These are phyloP conservation scores for Colletotrichum gloeosporioides DNA, from an alignment of 2,329 filamentous ascomycete species.

Conservation along the genomic window DNA sequence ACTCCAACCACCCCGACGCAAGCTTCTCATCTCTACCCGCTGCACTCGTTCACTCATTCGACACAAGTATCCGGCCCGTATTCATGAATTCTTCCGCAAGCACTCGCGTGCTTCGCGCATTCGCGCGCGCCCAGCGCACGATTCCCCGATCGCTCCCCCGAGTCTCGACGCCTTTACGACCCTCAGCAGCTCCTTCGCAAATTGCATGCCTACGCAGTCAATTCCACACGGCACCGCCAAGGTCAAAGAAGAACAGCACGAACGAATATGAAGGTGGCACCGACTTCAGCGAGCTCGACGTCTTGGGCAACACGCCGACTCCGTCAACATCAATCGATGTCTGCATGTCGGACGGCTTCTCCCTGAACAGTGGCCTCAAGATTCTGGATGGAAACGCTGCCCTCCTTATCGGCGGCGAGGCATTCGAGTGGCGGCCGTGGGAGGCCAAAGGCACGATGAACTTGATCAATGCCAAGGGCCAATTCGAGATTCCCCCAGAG, in stretches of 20 bases:
- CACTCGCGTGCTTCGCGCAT: constrained; percentile 7
- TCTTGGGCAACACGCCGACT: constrained; percentile 75
- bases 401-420: constrained; percentile 84
- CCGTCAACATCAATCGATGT: constrained; percentile 86
- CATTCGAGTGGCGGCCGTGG: constrained; percentile 91
- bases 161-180: neutral
- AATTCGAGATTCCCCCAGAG: constrained; percentile 76
- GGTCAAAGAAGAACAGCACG: neutral
- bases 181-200: neutral
- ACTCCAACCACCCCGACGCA: neutral
- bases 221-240: neutral
- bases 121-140: constrained; percentile 11
- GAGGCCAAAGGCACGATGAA: constrained; percentile 43
- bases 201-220: neutral
- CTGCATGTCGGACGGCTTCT: constrained; percentile 83
- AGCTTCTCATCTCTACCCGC: neutral
- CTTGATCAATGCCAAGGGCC: constrained; percentile 77
- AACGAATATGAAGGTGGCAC: constrained; percentile 38
- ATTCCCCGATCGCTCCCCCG: neutral
- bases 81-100: neutral
- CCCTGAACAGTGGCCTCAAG: constrained; percentile 79
- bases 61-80: neutral
- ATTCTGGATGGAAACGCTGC: constrained; percentile 74
- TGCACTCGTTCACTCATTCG: too few relatives aligned
- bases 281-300: constrained; percentile 78